These are phyloP conservation scores for Pulicaria dysenterica DNA, from an alignment of 129 eudicot species.

Conservation along the genomic window DNA sequence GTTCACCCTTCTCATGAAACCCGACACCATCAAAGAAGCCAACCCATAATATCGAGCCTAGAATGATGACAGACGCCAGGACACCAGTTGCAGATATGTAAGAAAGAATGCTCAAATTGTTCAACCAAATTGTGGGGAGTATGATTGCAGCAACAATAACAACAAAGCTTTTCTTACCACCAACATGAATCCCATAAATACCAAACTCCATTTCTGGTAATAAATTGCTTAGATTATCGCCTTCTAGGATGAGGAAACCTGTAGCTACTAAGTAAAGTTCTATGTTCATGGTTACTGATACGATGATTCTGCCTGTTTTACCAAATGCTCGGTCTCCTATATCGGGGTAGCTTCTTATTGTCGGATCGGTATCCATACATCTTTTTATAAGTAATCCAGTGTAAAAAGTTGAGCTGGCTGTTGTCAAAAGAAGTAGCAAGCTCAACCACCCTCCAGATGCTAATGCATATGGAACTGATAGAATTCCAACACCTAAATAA, in stretches of 20 bases:
- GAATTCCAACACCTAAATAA: slow-evolving; percentile 77
- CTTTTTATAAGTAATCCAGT: slow-evolving; percentile 70
- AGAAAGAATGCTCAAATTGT: slow-evolving; percentile 80
- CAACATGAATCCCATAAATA: slow-evolving; percentile 47
- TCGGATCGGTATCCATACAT: slow-evolving; percentile 80
- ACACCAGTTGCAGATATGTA: slow-evolving; percentile 87
- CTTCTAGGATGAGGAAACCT: slow-evolving; percentile 89
- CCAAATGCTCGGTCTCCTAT: slow-evolving; percentile 88
- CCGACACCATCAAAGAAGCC: slow-evolving; percentile 85
- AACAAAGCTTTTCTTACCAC: slow-evolving; percentile 64
- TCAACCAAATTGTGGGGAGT: slow-evolving; percentile 74
- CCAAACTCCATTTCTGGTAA: slow-evolving; percentile 55
- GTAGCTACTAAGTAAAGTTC: slow-evolving; percentile 87
- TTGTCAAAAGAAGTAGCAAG: slow-evolving; percentile 52
- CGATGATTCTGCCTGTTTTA: slow-evolving; percentile 54
- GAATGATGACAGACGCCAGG: slow-evolving; percentile 66
- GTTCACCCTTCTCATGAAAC: slow-evolving; percentile 55
- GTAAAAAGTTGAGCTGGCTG: slow-evolving; percentile 71
- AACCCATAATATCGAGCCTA: slow-evolving; percentile 72
- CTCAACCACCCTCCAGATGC: slow-evolving; percentile 97
- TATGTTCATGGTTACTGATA: slow-evolving; percentile 60
- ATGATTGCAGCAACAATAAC: slow-evolving; percentile 68
- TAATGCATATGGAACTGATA: slow-evolving; percentile 82
- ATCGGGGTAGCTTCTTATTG: slow-evolving; percentile 73
- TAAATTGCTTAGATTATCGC: slow-evolving; percentile 74